These are phyloP conservation scores for Colletotrichum eleusines DNA, from an alignment of 2,329 filamentous ascomycete species.

Conservation along the genomic window DNA sequence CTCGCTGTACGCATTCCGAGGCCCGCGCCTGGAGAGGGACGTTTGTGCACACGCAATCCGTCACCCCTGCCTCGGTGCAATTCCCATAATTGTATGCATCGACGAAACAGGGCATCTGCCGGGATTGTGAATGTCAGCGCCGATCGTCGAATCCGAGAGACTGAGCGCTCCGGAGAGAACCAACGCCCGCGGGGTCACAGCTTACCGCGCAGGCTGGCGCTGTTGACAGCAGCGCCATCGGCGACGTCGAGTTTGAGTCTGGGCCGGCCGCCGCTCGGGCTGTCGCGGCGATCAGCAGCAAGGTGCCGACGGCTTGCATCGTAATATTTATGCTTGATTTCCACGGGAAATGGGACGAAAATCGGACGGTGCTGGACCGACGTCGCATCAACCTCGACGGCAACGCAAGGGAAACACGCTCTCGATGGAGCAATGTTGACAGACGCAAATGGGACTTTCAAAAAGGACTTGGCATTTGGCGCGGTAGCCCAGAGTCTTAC, in stretches of 20 bases:
- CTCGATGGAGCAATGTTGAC: neutral
- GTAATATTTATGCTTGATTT: neutral
- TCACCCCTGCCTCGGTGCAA: conserved; percentile 23
- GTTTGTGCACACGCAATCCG: conserved; percentile 34
- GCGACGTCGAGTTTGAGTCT: neutral
- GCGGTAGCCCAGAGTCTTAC: neutral
- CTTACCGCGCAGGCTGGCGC: conserved; percentile 36
- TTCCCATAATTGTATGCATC: conserved; percentile 24
- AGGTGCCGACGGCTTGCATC: conserved; percentile 3
- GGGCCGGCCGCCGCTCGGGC: neutral
- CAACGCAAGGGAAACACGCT: neutral
- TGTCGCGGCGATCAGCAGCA: conserved; percentile 3
- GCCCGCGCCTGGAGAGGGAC: conserved; percentile 24
- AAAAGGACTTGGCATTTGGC: neutral
- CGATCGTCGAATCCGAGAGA: neutral
- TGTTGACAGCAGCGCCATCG: conserved; percentile 18
- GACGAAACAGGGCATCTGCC: conserved; percentile 31
- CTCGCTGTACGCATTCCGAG: conserved; percentile 36
- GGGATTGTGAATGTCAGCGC: neutral
- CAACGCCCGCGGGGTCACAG: neutral
- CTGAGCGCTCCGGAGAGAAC: neutral
- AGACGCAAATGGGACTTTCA: neutral
- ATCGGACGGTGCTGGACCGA: neutral
- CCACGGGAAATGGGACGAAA: neutral
- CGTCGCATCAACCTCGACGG: neutral